A percentile compares a stretch with the other conserved stretches of the same genome.
Evolutionary conservation across 345 rosid species (phyloP).

Genomic region (Carallia brachiata): DNA sequence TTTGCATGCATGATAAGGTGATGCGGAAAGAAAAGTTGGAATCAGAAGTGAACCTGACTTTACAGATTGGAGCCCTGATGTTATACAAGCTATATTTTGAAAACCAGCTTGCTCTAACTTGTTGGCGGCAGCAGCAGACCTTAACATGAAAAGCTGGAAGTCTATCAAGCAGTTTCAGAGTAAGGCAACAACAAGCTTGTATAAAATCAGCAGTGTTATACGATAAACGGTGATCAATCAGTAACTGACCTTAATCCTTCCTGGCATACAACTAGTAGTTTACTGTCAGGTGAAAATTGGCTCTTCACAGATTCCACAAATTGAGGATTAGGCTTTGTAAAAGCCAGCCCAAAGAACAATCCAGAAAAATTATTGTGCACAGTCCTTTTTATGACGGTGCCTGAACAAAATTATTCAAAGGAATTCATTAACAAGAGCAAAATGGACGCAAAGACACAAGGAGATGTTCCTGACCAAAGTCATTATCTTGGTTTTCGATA

Average conservation of each 20-base stretch:
- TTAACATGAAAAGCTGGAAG: conserved; percentile 30
- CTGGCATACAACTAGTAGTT: conserved; percentile 83
- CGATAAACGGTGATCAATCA: neutral
- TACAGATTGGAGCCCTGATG: conserved; percentile 82
- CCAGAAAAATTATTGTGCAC: conserved; percentile 94
- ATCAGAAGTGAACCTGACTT: conserved; percentile 60
- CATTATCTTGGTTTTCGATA: conserved; percentile 77
- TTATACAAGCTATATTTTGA: conserved; percentile 65
- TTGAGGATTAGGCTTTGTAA: conserved; percentile 76
- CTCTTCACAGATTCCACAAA: conserved; percentile 56
- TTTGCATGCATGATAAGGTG: neutral
- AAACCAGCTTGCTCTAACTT: conserved; percentile 76
- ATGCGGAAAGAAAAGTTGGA: neutral
- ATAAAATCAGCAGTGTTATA: neutral
- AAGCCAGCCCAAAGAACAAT: conserved; percentile 76
- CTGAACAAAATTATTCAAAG: conserved; percentile 28
- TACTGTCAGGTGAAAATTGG: conserved; percentile 65
- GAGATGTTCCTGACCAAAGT: conserved; percentile 45
- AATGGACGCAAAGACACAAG: neutral
- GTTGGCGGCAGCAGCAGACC: conserved; percentile 86
- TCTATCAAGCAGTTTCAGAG: conserved; percentile 12
- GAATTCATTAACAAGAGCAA: conserved; percentile 1
- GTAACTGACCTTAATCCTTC: conserved; percentile 83
- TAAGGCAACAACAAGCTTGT: neutral
- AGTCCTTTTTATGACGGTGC: conserved; percentile 75